These are phyloP conservation scores for Nadsonia commutata DNA, from an alignment of 1,139 yeast species.

Conservation along the genomic window DNA sequence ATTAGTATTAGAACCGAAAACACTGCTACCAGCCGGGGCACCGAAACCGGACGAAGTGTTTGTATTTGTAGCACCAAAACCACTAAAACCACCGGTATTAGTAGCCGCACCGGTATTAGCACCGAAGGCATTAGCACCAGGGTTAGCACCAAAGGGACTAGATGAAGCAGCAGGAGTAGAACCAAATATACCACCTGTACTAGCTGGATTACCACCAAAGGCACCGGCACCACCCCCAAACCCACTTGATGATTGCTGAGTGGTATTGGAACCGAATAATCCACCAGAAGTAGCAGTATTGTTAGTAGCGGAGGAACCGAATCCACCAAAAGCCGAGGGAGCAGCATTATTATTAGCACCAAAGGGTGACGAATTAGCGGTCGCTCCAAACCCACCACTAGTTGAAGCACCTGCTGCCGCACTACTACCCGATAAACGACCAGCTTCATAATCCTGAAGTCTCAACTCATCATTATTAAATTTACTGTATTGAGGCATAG, in stretches of 20 bases:
- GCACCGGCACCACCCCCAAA: conserved; percentile 7
- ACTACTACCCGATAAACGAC: conserved; percentile 37
- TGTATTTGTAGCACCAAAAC: conserved; percentile 16
- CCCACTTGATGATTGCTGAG: conserved; percentile 5
- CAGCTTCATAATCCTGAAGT: conserved; percentile 71
- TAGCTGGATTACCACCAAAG: conserved; percentile 4
- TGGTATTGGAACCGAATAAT: conserved; percentile 9
- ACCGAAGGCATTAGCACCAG: conserved; percentile 4
- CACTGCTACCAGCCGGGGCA: conserved; percentile 14
- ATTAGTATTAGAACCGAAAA: conserved; percentile 17
- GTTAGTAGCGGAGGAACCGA: conserved; percentile 14
- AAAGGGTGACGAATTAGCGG: conserved; percentile 15
- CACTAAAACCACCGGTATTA: conserved; percentile 9
- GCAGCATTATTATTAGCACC: conserved; percentile 18
- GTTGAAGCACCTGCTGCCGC: conserved; percentile 13
- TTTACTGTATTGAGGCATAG: conserved; percentile 82
- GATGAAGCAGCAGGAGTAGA: conserved; percentile 1
- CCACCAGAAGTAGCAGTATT: conserved; percentile 17
- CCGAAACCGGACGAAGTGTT: conserved; percentile 18
- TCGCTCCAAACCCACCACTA: conserved; percentile 15
- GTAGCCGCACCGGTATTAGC: conserved; percentile 9
- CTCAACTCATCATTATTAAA: conserved; percentile 81
- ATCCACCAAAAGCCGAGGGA: conserved; percentile 20
- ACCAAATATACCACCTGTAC: conserved; percentile 8
- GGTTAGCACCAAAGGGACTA: conserved; percentile 3